Evolutionary conservation across 1,284 basidiomycete genomes (phyloP).

Genomic region (Cutaneotrichosporon sp.): DNA sequence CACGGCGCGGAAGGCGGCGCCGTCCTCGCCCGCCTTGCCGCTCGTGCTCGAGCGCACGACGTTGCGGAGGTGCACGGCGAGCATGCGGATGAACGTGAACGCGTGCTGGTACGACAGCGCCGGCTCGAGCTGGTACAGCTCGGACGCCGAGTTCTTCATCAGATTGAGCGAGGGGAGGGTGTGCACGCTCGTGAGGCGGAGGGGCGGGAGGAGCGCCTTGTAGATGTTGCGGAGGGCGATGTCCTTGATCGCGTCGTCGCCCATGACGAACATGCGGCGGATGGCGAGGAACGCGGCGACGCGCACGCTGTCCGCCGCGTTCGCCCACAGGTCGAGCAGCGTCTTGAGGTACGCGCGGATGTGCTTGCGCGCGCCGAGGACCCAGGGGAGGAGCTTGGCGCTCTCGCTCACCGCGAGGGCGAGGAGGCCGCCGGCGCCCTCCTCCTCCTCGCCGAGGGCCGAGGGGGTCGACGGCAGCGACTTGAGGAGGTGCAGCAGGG

Average conservation of each 20-base stretch:
- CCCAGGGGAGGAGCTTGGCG: conserved; percentile 81
- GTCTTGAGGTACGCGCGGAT: conserved; percentile 83
- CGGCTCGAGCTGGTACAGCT: conserved; percentile 77
- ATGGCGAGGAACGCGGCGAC: conserved; percentile 88
- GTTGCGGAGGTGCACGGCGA: conserved; percentile 89
- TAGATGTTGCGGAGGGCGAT: conserved; percentile 76
- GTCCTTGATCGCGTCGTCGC: conserved; percentile 81
- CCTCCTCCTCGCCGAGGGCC: conserved; percentile 34
- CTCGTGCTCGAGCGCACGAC: conserved; percentile 38
- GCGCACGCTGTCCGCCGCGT: conserved; percentile 75
- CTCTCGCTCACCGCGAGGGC: conserved; percentile 77
- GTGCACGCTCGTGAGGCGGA: conserved; percentile 74
- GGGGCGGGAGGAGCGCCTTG: conserved; percentile 75
- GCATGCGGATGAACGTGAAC: conserved; percentile 93
- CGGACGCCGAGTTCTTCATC: conserved; percentile 97
- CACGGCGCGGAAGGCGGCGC: conserved; percentile 87
- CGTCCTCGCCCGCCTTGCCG: conserved; percentile 40
- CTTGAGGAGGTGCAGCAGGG: conserved; percentile 73
- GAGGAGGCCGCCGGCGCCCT: conserved; percentile 56
- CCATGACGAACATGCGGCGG: conserved; percentile 73
- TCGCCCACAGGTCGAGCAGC: conserved; percentile 80
- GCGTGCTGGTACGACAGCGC: conserved; percentile 77
- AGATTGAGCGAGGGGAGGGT: conserved; percentile 91
- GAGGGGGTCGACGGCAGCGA: conserved; percentile 66
- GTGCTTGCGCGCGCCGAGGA: conserved; percentile 77